Conservation (phyloP, 805 yeast species). For the Suhomyces xylopsoci region DNA sequence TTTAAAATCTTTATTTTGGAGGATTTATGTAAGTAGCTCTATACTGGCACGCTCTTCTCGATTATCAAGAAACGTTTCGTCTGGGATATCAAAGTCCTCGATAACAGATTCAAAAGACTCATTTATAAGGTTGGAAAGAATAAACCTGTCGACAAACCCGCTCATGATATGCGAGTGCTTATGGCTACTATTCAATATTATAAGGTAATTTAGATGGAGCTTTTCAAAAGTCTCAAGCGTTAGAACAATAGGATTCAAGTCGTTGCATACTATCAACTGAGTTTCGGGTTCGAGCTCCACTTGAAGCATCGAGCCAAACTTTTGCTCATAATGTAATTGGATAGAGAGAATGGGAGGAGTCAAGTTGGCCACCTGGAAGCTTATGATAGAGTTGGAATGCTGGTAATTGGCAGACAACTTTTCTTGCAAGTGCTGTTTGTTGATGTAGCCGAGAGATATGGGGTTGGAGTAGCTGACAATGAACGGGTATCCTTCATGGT, state of each 20-base stretch:
- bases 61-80: slow-evolving; percentile 10
- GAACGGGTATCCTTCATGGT: slow-evolving; percentile 44
- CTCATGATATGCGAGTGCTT: slow-evolving; percentile 16
- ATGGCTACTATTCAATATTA: slow-evolving; percentile 19
- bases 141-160: slow-evolving; percentile 41
- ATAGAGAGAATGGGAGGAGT: slow-evolving; percentile 19
- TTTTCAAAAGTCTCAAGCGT: slow-evolving; percentile 39
- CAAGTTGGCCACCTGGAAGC: slow-evolving; percentile 20
- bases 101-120: slow-evolving; percentile 20
- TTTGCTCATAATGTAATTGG: slow-evolving; percentile 23
- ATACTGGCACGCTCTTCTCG: slow-evolving; percentile 24
- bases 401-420: slow-evolving; percentile 4
- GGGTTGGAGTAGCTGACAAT: slow-evolving; percentile 25
- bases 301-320: slow-evolving; percentile 4
- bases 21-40: slow-evolving; percentile 26
- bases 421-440: slow-evolving; percentile 23
- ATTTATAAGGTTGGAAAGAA: slow-evolving; percentile 28
- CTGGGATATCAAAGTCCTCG: slow-evolving; percentile 4
- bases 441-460: slow-evolving; percentile 32
- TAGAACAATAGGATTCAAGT: slow-evolving; percentile 27
- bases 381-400: slow-evolving; percentile 8
- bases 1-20: no score
- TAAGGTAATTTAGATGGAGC: slow-evolving; percentile 33
- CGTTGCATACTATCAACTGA: slow-evolving; percentile 26
- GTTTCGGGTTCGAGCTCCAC: slow-evolving; percentile 19